Evolutionary conservation across 495 filamentous ascomycete genomes (phyloP), one percentile per base, ranked within the genome.

Genomic region (Penicillium daleae): DNA sequence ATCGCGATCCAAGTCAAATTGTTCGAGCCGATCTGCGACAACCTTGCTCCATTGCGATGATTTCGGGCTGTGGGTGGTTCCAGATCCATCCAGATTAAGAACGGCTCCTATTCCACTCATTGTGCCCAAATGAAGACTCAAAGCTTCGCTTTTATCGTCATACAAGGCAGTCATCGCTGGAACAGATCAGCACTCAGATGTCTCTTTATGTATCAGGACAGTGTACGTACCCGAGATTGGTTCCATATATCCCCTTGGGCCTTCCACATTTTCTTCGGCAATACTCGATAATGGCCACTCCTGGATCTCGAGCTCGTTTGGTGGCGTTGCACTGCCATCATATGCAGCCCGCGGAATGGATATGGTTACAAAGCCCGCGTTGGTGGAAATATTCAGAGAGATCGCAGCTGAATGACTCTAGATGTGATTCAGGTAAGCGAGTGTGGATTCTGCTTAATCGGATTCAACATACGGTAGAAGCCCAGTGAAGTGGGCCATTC

Each of bases 1-100:
- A 33, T 82, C 80, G 21, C 74, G 71, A 15, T 78, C 71, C n/a
- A 76, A 65, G 54, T 82, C 80, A 63, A 78, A 85, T 56, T 69
- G 68, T 17, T 80, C 78, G 8, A 72, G 66, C n/a, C 71, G 58
- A 6, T 73, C 68, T 10, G 76, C 73, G 15, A 80, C 10, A 13
- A 71, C 52, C 15, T 66, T 66, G 39, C 63, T 74, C 79, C 79
- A 82, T 5, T 64, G 61, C 12, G 74, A 64, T 22, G 31, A 24
- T 19, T 52, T 50, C 7, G 63, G 48, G 4, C 32, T 22, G 10
- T 21, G 33, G n/a, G 46, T 21, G 12, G 44, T 29, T 32, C 58
- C 51, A 12, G 55, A 27, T 51, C 54, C 22, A 13, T 53, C 21
- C 6, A 77, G 51, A 6, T 58, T 44, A 13, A 61, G 61, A 0